Evolutionary conservation across 352 stramenopile genomes (phyloP).

Genomic region (Hyaloperonospora brassicae): DNA sequence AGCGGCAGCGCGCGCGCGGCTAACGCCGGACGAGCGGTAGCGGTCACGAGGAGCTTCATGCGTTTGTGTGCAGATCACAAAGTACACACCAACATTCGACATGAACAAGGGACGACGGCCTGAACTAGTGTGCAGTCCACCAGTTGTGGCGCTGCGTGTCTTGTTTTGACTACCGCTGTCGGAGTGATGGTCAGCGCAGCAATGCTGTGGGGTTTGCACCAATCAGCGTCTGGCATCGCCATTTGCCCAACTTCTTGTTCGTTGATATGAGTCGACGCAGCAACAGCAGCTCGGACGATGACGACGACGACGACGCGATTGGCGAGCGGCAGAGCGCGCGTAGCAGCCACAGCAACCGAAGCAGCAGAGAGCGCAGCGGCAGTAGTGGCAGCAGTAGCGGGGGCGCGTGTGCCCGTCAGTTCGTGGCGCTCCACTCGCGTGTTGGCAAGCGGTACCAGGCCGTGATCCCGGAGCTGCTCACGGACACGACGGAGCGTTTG

Average conservation of each 20-base stretch:
- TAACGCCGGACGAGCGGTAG: conserved; percentile 11
- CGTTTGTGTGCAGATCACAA: too few species aligned
- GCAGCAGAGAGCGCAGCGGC: conserved; percentile 23
- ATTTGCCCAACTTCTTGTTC: conserved; percentile 1
- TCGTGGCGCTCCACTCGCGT: conserved; percentile 61
- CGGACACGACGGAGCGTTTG: conserved; percentile 16
- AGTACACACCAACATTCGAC: too few species aligned
- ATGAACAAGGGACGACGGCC: too few species aligned
- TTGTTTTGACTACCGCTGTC: too few species aligned
- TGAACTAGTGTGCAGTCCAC: too few species aligned
- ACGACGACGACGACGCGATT: conserved; percentile 12
- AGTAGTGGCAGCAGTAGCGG: conserved; percentile 19
- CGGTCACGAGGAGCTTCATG: conserved; percentile 14
- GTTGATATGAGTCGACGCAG: conserved; percentile 24
- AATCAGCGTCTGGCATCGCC: conserved; percentile 1
- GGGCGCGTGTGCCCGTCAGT: conserved; percentile 26
- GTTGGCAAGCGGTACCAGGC: conserved; percentile 81
- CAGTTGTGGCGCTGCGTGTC: too few species aligned
- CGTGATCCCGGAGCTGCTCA: conserved; percentile 45
- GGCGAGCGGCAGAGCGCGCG: neutral
- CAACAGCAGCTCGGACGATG: neutral
- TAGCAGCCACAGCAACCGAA: neutral
- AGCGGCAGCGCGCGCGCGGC: conserved; percentile 8
- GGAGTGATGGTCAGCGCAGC: too few species aligned
- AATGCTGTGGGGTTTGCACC: conserved; percentile 1